These are phyloP conservation scores for Aspergillaceae sp. DNA, from an alignment of 2,329 filamentous ascomycete species.

Conservation along the genomic window DNA sequence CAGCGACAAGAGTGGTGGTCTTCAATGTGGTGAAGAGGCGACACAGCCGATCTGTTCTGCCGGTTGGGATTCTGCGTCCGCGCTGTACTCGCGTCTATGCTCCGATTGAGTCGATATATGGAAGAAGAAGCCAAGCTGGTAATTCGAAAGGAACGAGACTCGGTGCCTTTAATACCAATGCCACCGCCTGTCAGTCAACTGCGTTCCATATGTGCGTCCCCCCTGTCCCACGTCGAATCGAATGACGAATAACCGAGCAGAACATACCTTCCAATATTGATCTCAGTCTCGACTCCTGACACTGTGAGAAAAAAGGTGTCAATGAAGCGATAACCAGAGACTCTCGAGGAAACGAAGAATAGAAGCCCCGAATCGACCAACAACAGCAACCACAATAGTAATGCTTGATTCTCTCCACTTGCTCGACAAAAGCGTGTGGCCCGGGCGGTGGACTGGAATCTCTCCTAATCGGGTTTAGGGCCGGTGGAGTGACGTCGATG, in stretches of 20 bases:
- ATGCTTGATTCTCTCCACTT: no score
- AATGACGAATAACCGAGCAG: no score
- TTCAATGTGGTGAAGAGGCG: background rate
- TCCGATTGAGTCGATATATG: background rate
- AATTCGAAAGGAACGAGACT: background rate
- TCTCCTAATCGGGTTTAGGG: constrained; percentile 11
- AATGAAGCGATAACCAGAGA: no score
- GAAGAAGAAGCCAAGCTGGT: background rate
- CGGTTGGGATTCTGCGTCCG: background rate
- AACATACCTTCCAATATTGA: no score
- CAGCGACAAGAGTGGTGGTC: no score
- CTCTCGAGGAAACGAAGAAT: no score
- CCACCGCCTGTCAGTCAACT: background rate
- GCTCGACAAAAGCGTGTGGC: constrained; percentile 13
- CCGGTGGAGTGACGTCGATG: constrained; percentile 22
- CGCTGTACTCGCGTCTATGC: background rate
- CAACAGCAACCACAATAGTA: no score
- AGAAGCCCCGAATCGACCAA: no score
- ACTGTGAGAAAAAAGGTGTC: no score
- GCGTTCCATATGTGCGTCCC: no score
- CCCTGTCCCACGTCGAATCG: no score
- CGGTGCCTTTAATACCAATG: background rate
- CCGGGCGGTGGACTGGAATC: constrained; percentile 14
- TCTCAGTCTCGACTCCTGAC: no score
- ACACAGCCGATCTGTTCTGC: background rate